Base-by-base conservation (phyloP, 768 basidiomycete genomes). In the Pleurotus platypus region DNA sequence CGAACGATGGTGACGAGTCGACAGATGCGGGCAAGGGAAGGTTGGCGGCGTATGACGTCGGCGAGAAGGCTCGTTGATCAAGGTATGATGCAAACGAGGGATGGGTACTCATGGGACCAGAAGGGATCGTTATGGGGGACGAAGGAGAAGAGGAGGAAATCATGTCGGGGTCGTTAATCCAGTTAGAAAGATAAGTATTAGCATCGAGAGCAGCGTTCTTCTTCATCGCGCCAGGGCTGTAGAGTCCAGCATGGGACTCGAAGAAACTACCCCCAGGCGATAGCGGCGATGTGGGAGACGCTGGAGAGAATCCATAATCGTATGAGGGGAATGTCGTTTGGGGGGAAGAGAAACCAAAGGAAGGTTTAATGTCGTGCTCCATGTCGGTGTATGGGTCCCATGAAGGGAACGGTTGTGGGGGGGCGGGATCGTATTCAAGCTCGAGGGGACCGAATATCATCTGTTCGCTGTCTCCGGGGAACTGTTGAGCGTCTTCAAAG, bases 111-210 rank as follows among this genome's bases (percentile, higher is more conserved):
- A 72, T 74, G 30, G 73, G 65, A 9, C 76, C 70, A 4, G 79
- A 74, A 30, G 83, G 83, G 22, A 59, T 56, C 12, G 58, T 42
- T 18, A 58, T 46, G 64, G 58, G 72, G 42, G 24, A 69, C 63
- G 70, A 30, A 70, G 67, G 8, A 65, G 60, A 9, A 61, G 60
- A 39, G 68, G 57, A 2, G 67, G 60, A 53, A 75, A 62, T 53
- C 24, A 68, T 57, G 49, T 85, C 83, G 49, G 82, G 70, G 68
- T 90, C 88, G 64, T 80, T 78, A 53, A 89, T 75, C 88, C 88
- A 90, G 60, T 78, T 75, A 0, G 80, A 74, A 3, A 84, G 72
- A 66, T 78, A 78, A 39, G 76, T 66, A 60, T 70, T 64, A 58
- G 75, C 74, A 64, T 84, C 82, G 58, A 76, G 65, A 11, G 75